phyloP scores from a whole-genome alignment of 768 basidiomycete genomes.

The Leucosporidium scottii region DNA sequence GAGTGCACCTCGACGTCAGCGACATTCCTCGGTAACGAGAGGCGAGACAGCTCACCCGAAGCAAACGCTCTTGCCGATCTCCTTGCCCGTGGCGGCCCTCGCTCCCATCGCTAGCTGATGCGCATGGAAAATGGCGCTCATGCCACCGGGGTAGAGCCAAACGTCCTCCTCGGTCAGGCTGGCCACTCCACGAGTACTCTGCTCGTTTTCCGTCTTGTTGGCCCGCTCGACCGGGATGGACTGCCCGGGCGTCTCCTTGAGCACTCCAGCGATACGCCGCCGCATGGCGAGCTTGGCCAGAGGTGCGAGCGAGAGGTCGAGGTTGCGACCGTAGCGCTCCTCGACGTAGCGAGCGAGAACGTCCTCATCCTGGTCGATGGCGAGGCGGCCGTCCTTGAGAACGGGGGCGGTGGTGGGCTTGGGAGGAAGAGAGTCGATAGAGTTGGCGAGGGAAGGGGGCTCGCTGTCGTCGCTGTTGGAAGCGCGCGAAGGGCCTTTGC shows the following conservation, averaged over 20 bases:
- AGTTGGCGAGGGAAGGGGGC: slow-evolving; percentile 18
- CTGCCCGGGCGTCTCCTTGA: slow-evolving; percentile 45
- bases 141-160: slow-evolving; percentile 76
- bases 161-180: slow-evolving; percentile 78
- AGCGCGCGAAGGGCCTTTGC: slow-evolving; percentile 35
- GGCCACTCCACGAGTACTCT: slow-evolving; percentile 59
- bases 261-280: slow-evolving; percentile 78
- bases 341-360: slow-evolving; percentile 66
- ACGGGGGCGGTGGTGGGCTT: slow-evolving; percentile 32
- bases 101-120: slow-evolving; percentile 61
- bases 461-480: slow-evolving; percentile 24
- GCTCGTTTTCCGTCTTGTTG: slow-evolving; percentile 21
- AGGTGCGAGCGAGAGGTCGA: slow-evolving; percentile 62
- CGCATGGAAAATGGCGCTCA: slow-evolving; percentile 90
- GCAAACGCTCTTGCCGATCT: slow-evolving; percentile 71
- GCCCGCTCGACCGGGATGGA: slow-evolving; percentile 42
- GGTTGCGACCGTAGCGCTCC: slow-evolving; percentile 87
- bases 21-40: too few species aligned
- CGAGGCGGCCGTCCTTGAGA: not conserved
- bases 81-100: slow-evolving; percentile 44
- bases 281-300: slow-evolving; percentile 81
- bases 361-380: slow-evolving; percentile 46
- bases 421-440: slow-evolving; percentile 43
- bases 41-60: slow-evolving; percentile 68
- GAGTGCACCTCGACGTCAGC: too few species aligned